Percentiles rank a stretch among this genome's conserved stretches.
These are phyloP conservation scores for Pseudocercospora cruenta DNA, from an alignment of 2,329 filamentous ascomycete genomes.

Conservation along the genomic window DNA sequence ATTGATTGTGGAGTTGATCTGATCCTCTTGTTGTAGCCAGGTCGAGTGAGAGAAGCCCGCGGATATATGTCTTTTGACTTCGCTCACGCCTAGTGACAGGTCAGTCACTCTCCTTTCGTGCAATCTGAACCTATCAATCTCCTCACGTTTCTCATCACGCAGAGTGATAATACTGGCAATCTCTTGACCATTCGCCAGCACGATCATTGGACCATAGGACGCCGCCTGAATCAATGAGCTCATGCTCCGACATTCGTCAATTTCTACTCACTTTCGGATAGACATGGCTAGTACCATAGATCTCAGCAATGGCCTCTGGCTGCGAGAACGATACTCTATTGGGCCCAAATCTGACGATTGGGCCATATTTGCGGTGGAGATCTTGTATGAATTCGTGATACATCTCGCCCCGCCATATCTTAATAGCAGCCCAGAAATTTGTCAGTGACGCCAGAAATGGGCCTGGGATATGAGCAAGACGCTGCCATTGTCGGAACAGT, in stretches of 20 bases:
- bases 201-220: slow-evolving; percentile 19
- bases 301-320: slow-evolving; percentile 16
- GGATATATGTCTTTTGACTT: slow-evolving; percentile 19
- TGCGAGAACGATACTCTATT: slow-evolving; percentile 30
- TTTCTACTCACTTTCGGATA: slow-evolving; percentile 1
- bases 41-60: slow-evolving; percentile 20
- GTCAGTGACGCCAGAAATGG: slow-evolving; percentile 19
- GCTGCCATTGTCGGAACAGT: neutral
- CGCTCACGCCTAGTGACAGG: too few relatives aligned
- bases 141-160: slow-evolving; percentile 20
- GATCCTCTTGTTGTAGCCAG: slow-evolving; percentile 21
- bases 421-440: slow-evolving; percentile 16
- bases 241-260: neutral
- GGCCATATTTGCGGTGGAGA: slow-evolving; percentile 34
- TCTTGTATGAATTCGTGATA: slow-evolving; percentile 38
- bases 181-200: slow-evolving; percentile 16
- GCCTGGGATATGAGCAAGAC: slow-evolving; percentile 15
- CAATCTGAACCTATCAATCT: too few relatives aligned
- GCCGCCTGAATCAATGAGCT: neutral
- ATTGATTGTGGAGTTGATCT: slow-evolving; percentile 16
- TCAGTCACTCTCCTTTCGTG: too few relatives aligned
- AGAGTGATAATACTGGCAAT: slow-evolving; percentile 16
- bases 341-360: slow-evolving; percentile 36
- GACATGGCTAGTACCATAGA: slow-evolving; percentile 16
- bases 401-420: slow-evolving; percentile 16